These are phyloP conservation scores for Neurospora sp. DNA, from an alignment of 495 filamentous ascomycete species.

Conservation along the genomic window DNA sequence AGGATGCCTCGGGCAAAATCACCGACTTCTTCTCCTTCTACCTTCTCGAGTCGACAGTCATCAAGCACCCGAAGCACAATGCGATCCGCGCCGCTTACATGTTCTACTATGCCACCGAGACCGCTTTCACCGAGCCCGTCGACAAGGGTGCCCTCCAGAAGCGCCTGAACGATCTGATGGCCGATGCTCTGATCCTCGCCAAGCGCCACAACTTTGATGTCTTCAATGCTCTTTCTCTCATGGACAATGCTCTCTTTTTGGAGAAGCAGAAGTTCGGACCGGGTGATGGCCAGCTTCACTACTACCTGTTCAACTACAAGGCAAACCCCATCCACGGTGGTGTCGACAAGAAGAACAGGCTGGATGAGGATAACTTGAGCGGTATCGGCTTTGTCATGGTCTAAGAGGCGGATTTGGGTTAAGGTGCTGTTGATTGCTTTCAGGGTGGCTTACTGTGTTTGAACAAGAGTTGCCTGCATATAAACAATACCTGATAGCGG, in stretches of 20 bases:
- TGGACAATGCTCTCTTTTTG: conserved; percentile 90
- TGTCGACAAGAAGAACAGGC: conserved; percentile 62
- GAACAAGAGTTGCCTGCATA: background rate
- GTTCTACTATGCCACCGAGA: conserved; percentile 90
- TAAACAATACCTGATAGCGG: background rate
- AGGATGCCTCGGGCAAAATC: conserved; percentile 55
- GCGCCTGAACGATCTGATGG: conserved; percentile 65
- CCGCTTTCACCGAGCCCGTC: conserved; percentile 51
- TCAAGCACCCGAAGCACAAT: conserved; percentile 65
- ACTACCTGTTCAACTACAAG: conserved; percentile 94
- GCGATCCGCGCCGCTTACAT: conserved; percentile 80
- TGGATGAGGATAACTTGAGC: conserved; percentile 65
- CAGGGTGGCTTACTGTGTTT: background rate
- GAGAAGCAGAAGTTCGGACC: conserved; percentile 86
- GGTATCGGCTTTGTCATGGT: conserved; percentile 87
- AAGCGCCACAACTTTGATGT: conserved; percentile 88
- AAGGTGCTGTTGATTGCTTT: background rate
- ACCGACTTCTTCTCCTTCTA: conserved; percentile 98
- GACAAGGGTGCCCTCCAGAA: conserved; percentile 51
- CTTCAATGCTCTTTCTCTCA: conserved; percentile 86
- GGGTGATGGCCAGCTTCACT: conserved; percentile 89
- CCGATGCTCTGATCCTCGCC: conserved; percentile 79
- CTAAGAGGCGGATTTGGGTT: conserved; percentile 19
- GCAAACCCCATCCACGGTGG: conserved; percentile 72
- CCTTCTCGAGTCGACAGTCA: conserved; percentile 83